phyloP scores from a whole-genome alignment of 2,329 filamentous ascomycete genomes.

The Exophiala sp. region DNA sequence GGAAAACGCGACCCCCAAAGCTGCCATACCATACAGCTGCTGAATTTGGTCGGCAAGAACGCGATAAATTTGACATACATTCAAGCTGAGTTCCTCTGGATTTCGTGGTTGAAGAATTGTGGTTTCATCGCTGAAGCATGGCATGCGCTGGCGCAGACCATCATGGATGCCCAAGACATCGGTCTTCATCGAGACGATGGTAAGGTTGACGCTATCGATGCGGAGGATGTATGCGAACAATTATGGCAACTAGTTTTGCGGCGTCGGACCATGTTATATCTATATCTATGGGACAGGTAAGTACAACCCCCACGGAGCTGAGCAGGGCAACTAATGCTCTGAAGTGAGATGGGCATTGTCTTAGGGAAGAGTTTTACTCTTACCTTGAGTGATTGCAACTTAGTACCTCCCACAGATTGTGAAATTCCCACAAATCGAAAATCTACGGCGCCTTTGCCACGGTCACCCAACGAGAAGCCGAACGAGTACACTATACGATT shows the following conservation, averaged over 20 bases:
- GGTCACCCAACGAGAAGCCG: conserved; percentile 5
- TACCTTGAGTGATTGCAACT: conserved; percentile 4
- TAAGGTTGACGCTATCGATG: conserved; percentile 7
- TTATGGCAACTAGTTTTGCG: conserved; percentile 9
- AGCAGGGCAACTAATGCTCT: neutral
- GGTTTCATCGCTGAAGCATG: conserved; percentile 11
- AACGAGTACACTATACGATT: conserved; percentile 6
- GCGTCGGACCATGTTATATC: conserved; percentile 7
- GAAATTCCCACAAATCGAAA: conserved; percentile 10
- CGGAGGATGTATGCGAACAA: conserved; percentile 7
- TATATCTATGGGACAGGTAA: conserved; percentile 15
- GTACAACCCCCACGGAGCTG: neutral
- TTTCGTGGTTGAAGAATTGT: conserved; percentile 10
- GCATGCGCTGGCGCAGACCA: conserved; percentile 6
- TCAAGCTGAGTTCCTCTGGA: conserved; percentile 5
- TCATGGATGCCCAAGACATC: conserved; percentile 11
- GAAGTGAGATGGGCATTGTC: conserved; percentile 11
- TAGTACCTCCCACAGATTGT: conserved; percentile 10
- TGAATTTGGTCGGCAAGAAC: conserved; percentile 6
- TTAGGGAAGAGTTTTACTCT: conserved; percentile 9
- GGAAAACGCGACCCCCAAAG: neutral
- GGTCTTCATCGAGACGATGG: conserved; percentile 11
- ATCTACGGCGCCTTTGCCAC: conserved; percentile 2
- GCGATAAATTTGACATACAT: conserved; percentile 10
- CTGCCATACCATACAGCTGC: conserved; percentile 2